Evolutionary conservation across 345 rosid species (phyloP).

Genomic region (Cardamine resedifolia): DNA sequence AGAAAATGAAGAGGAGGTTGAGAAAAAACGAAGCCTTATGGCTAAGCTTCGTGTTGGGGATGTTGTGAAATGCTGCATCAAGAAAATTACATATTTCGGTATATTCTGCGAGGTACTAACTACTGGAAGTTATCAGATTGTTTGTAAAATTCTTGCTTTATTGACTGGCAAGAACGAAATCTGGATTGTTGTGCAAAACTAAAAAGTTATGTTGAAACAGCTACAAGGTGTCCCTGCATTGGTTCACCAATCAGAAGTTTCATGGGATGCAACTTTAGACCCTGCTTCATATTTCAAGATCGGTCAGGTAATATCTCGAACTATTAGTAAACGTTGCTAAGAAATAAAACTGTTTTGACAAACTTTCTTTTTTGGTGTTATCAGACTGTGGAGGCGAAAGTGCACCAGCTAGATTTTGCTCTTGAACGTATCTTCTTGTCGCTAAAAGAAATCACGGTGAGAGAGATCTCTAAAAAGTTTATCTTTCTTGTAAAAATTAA

Average conservation of each 20-base stretch:
- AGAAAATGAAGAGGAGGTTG: conserved; percentile 69
- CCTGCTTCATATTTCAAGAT: conserved; percentile 75
- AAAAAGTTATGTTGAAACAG: conserved; percentile 43
- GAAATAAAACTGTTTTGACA: conserved; percentile 5
- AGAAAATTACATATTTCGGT: conserved; percentile 87
- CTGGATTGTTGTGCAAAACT: background rate
- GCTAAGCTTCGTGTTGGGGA: conserved; percentile 89
- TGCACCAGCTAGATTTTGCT: conserved; percentile 79
- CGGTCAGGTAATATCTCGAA: conserved; percentile 66
- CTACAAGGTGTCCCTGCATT: conserved; percentile 87
- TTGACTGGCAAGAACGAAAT: background rate
- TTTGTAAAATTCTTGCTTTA: background rate
- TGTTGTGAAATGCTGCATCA: conserved; percentile 82
- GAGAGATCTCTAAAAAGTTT: background rate
- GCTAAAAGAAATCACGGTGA: conserved; percentile 77
- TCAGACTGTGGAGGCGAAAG: conserved; percentile 92
- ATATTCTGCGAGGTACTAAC: conserved; percentile 83
- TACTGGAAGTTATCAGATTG: background rate
- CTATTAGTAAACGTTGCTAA: background rate
- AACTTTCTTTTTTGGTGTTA: conserved; percentile 22
- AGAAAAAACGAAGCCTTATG: conserved; percentile 84
- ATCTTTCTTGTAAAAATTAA: background rate
- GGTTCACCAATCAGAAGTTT: conserved; percentile 90
- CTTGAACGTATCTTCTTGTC: conserved; percentile 89
- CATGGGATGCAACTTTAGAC: conserved; percentile 96